Percentiles rank a stretch among this genome's conserved stretches.
These are phyloP conservation scores for Alternaria angustiovoidea DNA, from an alignment of 2,329 filamentous ascomycete genomes.

Conservation along the genomic window DNA sequence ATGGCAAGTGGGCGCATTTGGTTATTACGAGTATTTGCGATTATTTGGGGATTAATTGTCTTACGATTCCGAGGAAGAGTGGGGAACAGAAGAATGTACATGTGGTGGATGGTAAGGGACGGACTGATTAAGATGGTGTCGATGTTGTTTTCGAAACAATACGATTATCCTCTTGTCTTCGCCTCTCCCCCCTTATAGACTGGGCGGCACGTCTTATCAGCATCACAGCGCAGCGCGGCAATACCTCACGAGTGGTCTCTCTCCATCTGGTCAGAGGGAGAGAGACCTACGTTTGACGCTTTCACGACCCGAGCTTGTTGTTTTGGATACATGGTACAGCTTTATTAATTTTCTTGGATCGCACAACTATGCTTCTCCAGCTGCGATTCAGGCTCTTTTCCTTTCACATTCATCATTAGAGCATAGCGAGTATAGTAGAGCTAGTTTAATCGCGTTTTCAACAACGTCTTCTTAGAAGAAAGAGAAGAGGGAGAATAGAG, in stretches of 20 bases:
- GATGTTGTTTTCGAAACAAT: neutral
- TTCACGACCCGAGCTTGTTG: too few relatives aligned
- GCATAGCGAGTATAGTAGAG: neutral
- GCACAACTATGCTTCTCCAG: neutral
- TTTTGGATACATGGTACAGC: neutral
- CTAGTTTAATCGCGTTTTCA: conserved; percentile 4
- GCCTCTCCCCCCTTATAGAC: neutral
- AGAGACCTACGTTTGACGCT: too few relatives aligned
- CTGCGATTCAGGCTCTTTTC: too few relatives aligned
- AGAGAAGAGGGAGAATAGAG: too few relatives aligned
- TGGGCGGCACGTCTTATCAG: conserved; percentile 3
- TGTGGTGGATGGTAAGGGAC: conserved; percentile 44
- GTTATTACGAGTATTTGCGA: conserved; percentile 92
- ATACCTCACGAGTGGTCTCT: neutral
- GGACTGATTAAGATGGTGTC: conserved; percentile 32
- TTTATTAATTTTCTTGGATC: neutral
- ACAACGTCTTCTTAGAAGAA: neutral
- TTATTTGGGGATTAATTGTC: conserved; percentile 90
- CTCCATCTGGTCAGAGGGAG: too few relatives aligned
- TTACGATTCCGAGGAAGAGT: conserved; percentile 71
- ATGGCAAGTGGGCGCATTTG: conserved; percentile 90
- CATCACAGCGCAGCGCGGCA: neutral
- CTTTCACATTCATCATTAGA: neutral
- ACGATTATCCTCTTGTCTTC: neutral
- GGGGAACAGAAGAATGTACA: conserved; percentile 43